Base-by-base conservation (phyloP, 257 asterid species). In the Solanum medicagineum region DNA sequence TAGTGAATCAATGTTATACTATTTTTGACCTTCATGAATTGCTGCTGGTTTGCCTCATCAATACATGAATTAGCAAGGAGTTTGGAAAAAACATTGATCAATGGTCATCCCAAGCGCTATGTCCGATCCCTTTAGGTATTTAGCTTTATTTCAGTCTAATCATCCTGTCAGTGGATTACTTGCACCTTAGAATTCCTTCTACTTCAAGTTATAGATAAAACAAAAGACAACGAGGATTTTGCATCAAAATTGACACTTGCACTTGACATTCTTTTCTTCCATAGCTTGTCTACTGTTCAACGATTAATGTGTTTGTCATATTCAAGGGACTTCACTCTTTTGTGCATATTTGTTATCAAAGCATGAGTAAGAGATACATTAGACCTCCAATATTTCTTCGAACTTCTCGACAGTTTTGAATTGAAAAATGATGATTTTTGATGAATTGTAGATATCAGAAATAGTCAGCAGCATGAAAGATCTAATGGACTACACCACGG, bases 111-210 rank as follows among this genome's bases (percentile, higher is more conserved):
- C 57, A 89, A 85, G 71, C 84, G 84, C 80, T 83, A 86, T 59
- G 75, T 83, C 16, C 91, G 84, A n/a, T 51, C 84, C 77, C 88
- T 87, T 36, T 88, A 89, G 91, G 91, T 89, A 85, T 8, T 69
- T 11, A 32, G 6, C 29, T 2, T 36, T 36, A 36, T 22, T 62
- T 9, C 16, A 15, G 29, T 82, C 73, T 51, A 2, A 49, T 62
- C 20, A 42, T 42, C 57, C 7, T 81, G 3, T 36, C 55, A 12
- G 29, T 12, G 73, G 54, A 44, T 32, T 81, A 81, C 36, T 1
- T 14, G 70, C 54, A 57, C 24, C 19, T 57, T 45, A 81, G 55
- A 36, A 57, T 40, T 11, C 51, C 40, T 2, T 6, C 71, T 24
- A 63, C 62, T 17, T 65, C 5, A 65, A 65, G 6, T 65, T 26